Evolutionary conservation across 345 rosid genomes (phyloP).

Genomic region (Bruguiera sexangula): DNA sequence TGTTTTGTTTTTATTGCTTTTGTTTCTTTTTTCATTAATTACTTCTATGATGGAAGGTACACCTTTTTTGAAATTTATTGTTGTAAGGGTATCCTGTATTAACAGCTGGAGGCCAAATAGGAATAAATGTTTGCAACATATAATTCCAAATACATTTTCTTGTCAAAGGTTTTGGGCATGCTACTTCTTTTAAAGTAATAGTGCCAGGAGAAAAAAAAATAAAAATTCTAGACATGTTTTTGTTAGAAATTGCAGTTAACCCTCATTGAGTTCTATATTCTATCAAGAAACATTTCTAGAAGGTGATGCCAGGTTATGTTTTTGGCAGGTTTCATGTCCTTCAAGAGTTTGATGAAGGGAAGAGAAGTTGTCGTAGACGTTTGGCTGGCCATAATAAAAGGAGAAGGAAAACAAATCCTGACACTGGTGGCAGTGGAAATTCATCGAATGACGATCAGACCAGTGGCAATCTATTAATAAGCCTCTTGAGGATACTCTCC

Average conservation of each 20-base stretch:
- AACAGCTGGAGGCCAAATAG: background rate
- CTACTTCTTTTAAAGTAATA: background rate
- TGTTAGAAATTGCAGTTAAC: background rate
- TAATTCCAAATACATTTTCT: background rate
- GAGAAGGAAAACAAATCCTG: slow-evolving; percentile 93
- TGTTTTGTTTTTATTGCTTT: background rate
- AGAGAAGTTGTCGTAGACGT: slow-evolving; percentile 98
- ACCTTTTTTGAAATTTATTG: background rate
- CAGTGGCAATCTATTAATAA: slow-evolving; percentile 70
- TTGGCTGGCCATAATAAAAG: slow-evolving; percentile 98
- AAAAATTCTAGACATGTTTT: no score
- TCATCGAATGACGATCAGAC: slow-evolving; percentile 70
- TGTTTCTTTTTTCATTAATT: background rate
- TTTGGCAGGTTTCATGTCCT: slow-evolving; percentile 85
- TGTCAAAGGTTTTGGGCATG: background rate
- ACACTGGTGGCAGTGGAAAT: slow-evolving; percentile 48
- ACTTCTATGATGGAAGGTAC: background rate
- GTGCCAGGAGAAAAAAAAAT: no score
- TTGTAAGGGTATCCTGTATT: background rate
- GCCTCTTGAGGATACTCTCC: slow-evolving; percentile 85
- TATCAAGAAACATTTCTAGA: background rate
- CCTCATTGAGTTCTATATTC: background rate
- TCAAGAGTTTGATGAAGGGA: slow-evolving; percentile 98
- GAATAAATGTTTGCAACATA: background rate
- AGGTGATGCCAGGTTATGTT: slow-evolving; percentile 15